Conservation (phyloP, 1,139 yeast species). For the Pichia norvegensis region DNA sequence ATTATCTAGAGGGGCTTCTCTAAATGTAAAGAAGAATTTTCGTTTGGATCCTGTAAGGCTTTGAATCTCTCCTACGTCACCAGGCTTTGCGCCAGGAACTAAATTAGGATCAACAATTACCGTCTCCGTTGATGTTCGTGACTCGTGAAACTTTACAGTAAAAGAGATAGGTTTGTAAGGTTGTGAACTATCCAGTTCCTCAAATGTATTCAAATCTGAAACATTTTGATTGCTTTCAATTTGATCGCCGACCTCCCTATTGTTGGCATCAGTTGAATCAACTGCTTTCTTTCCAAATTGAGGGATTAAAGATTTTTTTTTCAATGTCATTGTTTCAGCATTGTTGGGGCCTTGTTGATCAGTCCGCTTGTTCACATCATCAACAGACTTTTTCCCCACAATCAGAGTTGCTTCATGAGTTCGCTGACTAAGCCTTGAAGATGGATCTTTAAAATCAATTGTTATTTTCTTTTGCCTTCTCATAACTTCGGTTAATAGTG, state of each 20-base stretch:
- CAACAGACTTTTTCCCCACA: constrained; percentile 21
- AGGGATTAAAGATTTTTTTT: not conserved
- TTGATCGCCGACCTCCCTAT: not conserved
- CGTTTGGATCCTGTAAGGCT: constrained; percentile 31
- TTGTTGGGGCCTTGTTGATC: not conserved
- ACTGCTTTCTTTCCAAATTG: not conserved
- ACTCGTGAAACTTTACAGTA: constrained; percentile 71
- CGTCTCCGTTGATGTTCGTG: constrained; percentile 48
- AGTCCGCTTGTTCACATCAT: not conserved
- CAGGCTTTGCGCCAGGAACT: constrained; percentile 54
- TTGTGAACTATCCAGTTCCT: constrained; percentile 5
- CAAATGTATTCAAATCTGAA: constrained; percentile 8
- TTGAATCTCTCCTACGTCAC: constrained; percentile 67
- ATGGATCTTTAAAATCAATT: constrained; percentile 22
- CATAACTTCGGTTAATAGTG: no score
- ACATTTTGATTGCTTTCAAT: not conserved
- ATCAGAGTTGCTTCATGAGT: constrained; percentile 28
- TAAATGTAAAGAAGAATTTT: constrained; percentile 40
- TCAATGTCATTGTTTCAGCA: not conserved
- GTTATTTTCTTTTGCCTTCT: constrained; percentile 14
- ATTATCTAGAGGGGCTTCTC: constrained; percentile 14
- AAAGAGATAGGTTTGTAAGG: constrained; percentile 34
- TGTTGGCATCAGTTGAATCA: not conserved
- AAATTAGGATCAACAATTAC: constrained; percentile 54
- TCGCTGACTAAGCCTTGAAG: constrained; percentile 24